Evolutionary conservation across 768 basidiomycete genomes (phyloP).

Genomic region (Tubosaeta brunneosetosa): DNA sequence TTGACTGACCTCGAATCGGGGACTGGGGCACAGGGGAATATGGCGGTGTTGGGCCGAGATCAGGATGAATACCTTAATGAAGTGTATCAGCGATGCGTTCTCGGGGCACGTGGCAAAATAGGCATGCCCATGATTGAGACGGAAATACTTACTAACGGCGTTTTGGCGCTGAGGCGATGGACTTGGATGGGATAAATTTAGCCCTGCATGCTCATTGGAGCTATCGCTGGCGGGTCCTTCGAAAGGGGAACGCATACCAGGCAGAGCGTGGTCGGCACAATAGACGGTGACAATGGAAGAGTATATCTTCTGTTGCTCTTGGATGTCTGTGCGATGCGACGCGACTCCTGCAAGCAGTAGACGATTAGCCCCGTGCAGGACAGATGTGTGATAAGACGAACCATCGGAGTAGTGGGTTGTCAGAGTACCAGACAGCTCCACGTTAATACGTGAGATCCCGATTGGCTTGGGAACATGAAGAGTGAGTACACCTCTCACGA

Average conservation of each 20-base stretch:
- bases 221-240: conserved; percentile 18
- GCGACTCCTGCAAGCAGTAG: conserved; percentile 45
- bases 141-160: background rate
- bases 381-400: conserved; percentile 32
- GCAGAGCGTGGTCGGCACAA: conserved; percentile 48
- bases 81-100: background rate
- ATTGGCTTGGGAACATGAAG: conserved; percentile 71
- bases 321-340: conserved; percentile 64
- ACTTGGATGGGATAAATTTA: background rate
- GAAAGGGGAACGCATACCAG: conserved; percentile 15
- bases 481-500: conserved; percentile 63
- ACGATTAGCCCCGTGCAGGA: background rate
- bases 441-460: conserved; percentile 78
- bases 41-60: conserved; percentile 26
- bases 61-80: background rate
- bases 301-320: conserved; percentile 70
- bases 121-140: too few species aligned
- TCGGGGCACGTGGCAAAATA: background rate
- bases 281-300: conserved; percentile 73
- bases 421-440: conserved; percentile 69
- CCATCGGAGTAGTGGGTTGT: conserved; percentile 84
- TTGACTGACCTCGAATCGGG: background rate
- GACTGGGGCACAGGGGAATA: conserved; percentile 9
- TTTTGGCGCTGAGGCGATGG: conserved; percentile 3
- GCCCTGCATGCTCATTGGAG: background rate